Percentiles rank a stretch among this genome's conserved stretches.
Evolutionary conservation across 306 rosid genomes (phyloP).

Genomic region (Lupinus albus): DNA sequence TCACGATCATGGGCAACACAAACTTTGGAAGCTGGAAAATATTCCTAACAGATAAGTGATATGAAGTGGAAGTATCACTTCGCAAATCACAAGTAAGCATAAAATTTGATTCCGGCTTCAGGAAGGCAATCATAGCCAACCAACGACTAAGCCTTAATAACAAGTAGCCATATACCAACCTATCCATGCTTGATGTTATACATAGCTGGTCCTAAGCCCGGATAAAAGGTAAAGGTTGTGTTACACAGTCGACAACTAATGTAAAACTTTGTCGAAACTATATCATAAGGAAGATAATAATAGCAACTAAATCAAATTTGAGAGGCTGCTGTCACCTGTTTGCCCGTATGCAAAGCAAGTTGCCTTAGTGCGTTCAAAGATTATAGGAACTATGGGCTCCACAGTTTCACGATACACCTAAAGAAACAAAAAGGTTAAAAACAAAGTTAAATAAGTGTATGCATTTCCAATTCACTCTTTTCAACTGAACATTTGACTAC

Average conservation of each 20-base stretch:
- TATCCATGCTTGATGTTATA: too few relatives aligned
- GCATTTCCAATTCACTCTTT: constrained; percentile 12
- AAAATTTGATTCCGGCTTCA: background rate
- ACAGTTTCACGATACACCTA: constrained; percentile 97
- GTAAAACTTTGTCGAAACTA: too few relatives aligned
- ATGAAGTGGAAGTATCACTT: constrained; percentile 18
- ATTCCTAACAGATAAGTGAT: constrained; percentile 1
- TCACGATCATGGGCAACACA: background rate
- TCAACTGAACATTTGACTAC: constrained; percentile 30
- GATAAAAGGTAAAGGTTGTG: too few relatives aligned
- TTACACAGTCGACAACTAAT: too few relatives aligned
- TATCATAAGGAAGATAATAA: constrained; percentile 30
- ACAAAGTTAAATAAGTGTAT: constrained; percentile 29
- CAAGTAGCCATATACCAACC: too few relatives aligned
- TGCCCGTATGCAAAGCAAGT: constrained; percentile 99
- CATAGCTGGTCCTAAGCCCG: too few relatives aligned
- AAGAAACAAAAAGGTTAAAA: constrained; percentile 21
- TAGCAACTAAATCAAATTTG: constrained; percentile 38
- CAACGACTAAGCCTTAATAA: too few relatives aligned
- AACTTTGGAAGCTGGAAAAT: constrained; percentile 9
- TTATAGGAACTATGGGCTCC: constrained; percentile 98
- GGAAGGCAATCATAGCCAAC: constrained; percentile 31
- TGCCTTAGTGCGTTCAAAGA: constrained; percentile 95
- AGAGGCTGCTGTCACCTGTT: constrained; percentile 68
- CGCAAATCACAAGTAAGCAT: constrained; percentile 23